Percentiles rank a stretch among this genome's conserved stretches.
Evolutionary conservation across 345 rosid genomes (phyloP).

Genomic region (Theobroma cacao): DNA sequence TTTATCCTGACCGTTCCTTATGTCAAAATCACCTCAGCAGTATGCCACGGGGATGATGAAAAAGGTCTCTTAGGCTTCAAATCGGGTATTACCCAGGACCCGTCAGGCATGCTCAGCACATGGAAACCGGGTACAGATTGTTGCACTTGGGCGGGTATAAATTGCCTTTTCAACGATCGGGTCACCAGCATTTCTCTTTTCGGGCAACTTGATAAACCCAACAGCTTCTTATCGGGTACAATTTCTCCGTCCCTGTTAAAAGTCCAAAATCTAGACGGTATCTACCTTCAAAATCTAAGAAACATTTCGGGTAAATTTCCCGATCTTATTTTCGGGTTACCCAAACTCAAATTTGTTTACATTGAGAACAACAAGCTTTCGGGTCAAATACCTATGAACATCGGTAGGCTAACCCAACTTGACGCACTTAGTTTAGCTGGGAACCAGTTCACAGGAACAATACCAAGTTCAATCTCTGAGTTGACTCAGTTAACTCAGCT

Average conservation of each 20-base stretch:
- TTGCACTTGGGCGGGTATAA: slow-evolving; percentile 55
- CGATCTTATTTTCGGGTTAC: slow-evolving; percentile 41
- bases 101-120: slow-evolving; percentile 52
- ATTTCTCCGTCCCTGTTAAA: slow-evolving; percentile 58
- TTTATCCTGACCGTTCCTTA: slow-evolving; percentile 14
- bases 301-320: slow-evolving; percentile 74
- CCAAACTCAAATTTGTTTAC: slow-evolving; percentile 49
- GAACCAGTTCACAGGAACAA: slow-evolving; percentile 57
- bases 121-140: slow-evolving; percentile 82
- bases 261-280: slow-evolving; percentile 42
- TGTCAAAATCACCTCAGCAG: slow-evolving; percentile 29
- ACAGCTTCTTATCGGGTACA: slow-evolving; percentile 50
- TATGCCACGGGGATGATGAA: slow-evolving; percentile 66
- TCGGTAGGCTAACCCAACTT: slow-evolving; percentile 46
- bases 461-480: slow-evolving; percentile 54
- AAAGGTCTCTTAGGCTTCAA: slow-evolving; percentile 71
- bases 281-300: slow-evolving; percentile 44
- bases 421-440: slow-evolving; percentile 45
- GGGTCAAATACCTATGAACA: slow-evolving; percentile 47
- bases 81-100: slow-evolving; percentile 64
- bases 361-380: slow-evolving; percentile 62
- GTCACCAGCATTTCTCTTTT: slow-evolving; percentile 37
- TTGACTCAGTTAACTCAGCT: slow-evolving; percentile 49
- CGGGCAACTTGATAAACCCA: slow-evolving; percentile 37
- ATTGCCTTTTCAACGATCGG: slow-evolving; percentile 39